Conservation (phyloP, 805 yeast species). For the Lachancea kluyveri region DNA sequence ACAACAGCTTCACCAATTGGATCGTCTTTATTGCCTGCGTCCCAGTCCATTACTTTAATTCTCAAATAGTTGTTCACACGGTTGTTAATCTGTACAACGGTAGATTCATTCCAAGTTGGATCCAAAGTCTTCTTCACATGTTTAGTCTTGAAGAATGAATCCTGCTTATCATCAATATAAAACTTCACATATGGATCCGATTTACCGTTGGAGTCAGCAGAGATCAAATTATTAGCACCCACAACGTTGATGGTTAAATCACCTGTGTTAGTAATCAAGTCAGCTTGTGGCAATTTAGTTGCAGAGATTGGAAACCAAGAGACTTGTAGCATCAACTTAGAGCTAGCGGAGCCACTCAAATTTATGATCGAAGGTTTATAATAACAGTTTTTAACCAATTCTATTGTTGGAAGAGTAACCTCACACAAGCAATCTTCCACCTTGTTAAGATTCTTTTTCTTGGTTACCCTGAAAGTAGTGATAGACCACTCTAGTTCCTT, state of each 20-base stretch:
- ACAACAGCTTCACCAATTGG: slow-evolving; percentile 60
- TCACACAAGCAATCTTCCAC: slow-evolving; percentile 55
- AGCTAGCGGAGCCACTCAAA: slow-evolving; percentile 46
- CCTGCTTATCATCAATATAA: slow-evolving; percentile 55
- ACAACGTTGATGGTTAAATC: slow-evolving; percentile 52
- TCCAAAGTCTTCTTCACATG: slow-evolving; percentile 78
- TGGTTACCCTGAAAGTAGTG: slow-evolving; percentile 54
- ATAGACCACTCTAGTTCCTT: slow-evolving; percentile 74
- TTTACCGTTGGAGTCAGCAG: slow-evolving; percentile 89
- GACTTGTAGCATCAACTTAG: slow-evolving; percentile 50
- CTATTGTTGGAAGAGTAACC: slow-evolving; percentile 57
- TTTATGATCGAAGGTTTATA: slow-evolving; percentile 51
- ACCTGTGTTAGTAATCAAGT: slow-evolving; percentile 73
- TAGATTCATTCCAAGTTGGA: slow-evolving; percentile 83
- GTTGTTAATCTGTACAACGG: slow-evolving; percentile 49
- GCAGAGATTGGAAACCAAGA: slow-evolving; percentile 76
- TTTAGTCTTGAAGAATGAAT: slow-evolving; percentile 64
- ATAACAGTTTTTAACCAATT: slow-evolving; percentile 60
- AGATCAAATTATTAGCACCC: slow-evolving; percentile 60
- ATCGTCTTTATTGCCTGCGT: slow-evolving; percentile 85
- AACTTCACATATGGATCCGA: slow-evolving; percentile 86
- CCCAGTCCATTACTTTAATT: slow-evolving; percentile 80
- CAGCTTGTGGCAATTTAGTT: slow-evolving; percentile 60
- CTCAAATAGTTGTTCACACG: slow-evolving; percentile 54
- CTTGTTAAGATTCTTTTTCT: slow-evolving; percentile 48